Percentiles rank a stretch among this genome's conserved stretches.
These are phyloP conservation scores for Aureobasidium subglaciale DNA, from an alignment of 2,329 filamentous ascomycete genomes.

Conservation along the genomic window DNA sequence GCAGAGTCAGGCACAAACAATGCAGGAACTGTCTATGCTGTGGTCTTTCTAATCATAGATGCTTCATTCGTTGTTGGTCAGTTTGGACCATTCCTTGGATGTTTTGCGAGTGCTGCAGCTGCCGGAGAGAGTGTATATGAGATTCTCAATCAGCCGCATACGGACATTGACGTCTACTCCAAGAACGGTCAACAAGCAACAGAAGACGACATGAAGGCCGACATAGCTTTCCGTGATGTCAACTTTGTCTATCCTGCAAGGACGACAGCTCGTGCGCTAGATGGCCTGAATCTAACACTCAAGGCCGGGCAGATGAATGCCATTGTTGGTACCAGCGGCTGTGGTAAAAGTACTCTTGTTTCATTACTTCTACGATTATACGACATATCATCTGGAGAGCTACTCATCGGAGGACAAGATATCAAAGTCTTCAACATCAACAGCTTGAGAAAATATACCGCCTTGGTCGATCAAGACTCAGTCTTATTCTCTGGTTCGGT, in stretches of 20 bases:
- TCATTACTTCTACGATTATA: slow-evolving; percentile 38
- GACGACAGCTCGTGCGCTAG: slow-evolving; percentile 34
- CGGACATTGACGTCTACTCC: slow-evolving; percentile 34
- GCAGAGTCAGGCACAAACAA: slow-evolving; percentile 23
- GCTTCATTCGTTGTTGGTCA: slow-evolving; percentile 57
- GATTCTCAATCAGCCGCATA: slow-evolving; percentile 35
- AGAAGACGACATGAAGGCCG: slow-evolving; percentile 18
- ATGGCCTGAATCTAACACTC: slow-evolving; percentile 32
- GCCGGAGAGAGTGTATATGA: slow-evolving; percentile 40
- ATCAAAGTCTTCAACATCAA: slow-evolving; percentile 32
- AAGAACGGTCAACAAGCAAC: slow-evolving; percentile 20
- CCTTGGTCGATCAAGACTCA: slow-evolving; percentile 40
- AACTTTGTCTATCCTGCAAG: slow-evolving; percentile 40
- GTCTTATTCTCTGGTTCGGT: slow-evolving; percentile 39
- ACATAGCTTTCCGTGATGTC: slow-evolving; percentile 33
- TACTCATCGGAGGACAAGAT: slow-evolving; percentile 34
- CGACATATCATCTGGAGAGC: slow-evolving; percentile 33
- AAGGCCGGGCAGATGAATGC: slow-evolving; percentile 37
- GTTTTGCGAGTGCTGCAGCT: slow-evolving; percentile 46
- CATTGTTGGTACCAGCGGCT: slow-evolving; percentile 39
- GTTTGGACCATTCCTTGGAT: slow-evolving; percentile 56
- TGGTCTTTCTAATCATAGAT: slow-evolving; percentile 58
- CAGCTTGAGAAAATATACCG: slow-evolving; percentile 34
- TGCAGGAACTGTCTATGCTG: slow-evolving; percentile 53
- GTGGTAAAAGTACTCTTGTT: slow-evolving; percentile 39